phyloP scores from a whole-genome alignment of 148 eudicot species.

The Mesembryanthemum crystallinum region DNA sequence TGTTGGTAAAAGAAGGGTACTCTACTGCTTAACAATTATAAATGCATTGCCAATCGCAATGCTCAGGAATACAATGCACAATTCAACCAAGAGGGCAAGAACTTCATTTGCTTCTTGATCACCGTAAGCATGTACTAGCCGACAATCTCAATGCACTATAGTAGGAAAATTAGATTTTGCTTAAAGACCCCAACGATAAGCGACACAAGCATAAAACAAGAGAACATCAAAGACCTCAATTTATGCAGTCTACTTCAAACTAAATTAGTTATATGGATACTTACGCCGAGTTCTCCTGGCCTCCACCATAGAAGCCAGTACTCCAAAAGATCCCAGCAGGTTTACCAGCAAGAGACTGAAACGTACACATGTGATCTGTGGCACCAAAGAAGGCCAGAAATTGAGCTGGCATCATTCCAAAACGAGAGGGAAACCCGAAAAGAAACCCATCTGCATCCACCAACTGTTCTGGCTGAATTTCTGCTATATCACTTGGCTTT shows the following conservation, averaged over 20 bases:
- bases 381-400: conserved; percentile 63
- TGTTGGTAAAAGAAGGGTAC: too few relatives aligned
- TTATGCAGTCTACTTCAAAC: background rate
- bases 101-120: background rate
- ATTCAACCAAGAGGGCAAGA: background rate
- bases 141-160: background rate
- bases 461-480: conserved; percentile 54
- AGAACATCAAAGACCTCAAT: background rate
- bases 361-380: conserved; percentile 43
- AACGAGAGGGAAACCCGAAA: conserved; percentile 73
- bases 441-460: conserved; percentile 70
- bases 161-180: background rate
- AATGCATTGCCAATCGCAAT: background rate
- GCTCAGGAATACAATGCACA: background rate
- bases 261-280: conserved; percentile 17
- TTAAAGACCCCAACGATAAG: background rate
- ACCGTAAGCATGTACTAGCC: background rate
- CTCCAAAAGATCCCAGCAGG: conserved; percentile 85
- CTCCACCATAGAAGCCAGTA: conserved; percentile 73
- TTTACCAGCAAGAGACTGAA: conserved; percentile 66
- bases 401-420: conserved; percentile 76
- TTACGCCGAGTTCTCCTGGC: conserved; percentile 72
- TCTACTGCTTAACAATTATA: too few relatives aligned
- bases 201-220: background rate
- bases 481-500: conserved; percentile 53